Percentiles rank a stretch among this genome's conserved stretches.
These are phyloP conservation scores for Proliferodiscus dingleyae DNA, from an alignment of 2,329 filamentous ascomycete species.

Conservation along the genomic window DNA sequence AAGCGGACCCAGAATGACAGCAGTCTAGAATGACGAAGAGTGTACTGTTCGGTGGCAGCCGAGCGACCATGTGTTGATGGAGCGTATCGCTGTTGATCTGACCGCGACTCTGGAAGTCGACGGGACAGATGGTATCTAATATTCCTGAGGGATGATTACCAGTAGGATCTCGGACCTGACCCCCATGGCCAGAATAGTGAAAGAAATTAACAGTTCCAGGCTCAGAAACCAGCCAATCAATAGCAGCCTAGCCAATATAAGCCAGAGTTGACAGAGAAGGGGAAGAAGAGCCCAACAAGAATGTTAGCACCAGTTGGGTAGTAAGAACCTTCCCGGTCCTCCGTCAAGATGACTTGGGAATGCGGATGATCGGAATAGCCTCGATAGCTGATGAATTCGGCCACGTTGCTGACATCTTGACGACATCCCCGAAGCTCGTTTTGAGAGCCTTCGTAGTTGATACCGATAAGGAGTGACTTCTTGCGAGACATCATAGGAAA, in stretches of 20 bases:
- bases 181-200: conserved; percentile 56
- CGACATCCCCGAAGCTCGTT: conserved; percentile 22
- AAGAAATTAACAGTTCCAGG: conserved; percentile 49
- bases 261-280: conserved; percentile 19
- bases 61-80: conserved; percentile 47
- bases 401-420: conserved; percentile 35
- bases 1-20: conserved; percentile 55
- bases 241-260: conserved; percentile 37
- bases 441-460: conserved; percentile 32
- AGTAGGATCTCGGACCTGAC: conserved; percentile 45
- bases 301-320: conserved; percentile 36
- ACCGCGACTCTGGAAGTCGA: conserved; percentile 47
- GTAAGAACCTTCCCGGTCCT: conserved; percentile 31
- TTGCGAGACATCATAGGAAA: conserved; percentile 9
- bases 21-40: conserved; percentile 56
- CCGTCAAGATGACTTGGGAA: conserved; percentile 36
- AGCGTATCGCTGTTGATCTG: conserved; percentile 49
- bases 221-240: conserved; percentile 52
- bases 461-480: conserved; percentile 49
- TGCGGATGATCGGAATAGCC: conserved; percentile 32
- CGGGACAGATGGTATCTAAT: conserved; percentile 49
- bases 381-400: conserved; percentile 34
- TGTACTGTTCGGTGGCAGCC: conserved; percentile 44
- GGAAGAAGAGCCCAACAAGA: conserved; percentile 6
- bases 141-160: conserved; percentile 36